Base-by-base conservation (phyloP, 371 early-diverging fungal genomes). In the Mucor indicus region DNA sequence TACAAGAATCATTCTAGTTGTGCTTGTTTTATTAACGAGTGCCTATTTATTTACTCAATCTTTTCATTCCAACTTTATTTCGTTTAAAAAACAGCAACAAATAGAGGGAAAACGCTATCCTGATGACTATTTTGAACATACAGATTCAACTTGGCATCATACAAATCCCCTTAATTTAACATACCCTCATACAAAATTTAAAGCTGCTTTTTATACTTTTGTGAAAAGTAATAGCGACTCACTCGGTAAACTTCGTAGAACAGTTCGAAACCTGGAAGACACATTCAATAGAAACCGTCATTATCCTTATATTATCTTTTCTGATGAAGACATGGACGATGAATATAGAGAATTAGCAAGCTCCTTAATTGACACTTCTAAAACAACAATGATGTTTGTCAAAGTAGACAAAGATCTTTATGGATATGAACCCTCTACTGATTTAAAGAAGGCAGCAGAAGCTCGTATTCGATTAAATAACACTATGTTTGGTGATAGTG, bases 271-370 rank as follows among this genome's bases (percentile, higher is more conserved):
- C 35, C 24, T 71, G 9, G 67, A 71, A 44, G 69, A 71, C 48
- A 46, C 47, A 16, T 69, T 71, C 41, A 68, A 71, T 42, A 41
- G 48, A n/a, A 24, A 57, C 7, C 53, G 35, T 23, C 38, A 53
- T 19, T 75, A 75, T 37, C 75, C 75, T 17, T 71, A 69, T 48
- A 62, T 75, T 30, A 63, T 75, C 25, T 69, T 69, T 33, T 53
- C 69, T 11, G 50, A 71, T 44, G 59, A 69, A 36, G 52, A 54
- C 4, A 33, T 71, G 4, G 44, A 41, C 16, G 57, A 60, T 7
- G 69, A 75, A 43, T 75, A 54, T 50, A 66, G 62, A 45, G 64
- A 64, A 32, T 50, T 69, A 13, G 64, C 62, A 2, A 53, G 53
- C 11, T 50, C 68, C 3, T 21, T 64, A 7, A 38, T 67, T 10